Conservation (phyloP, 768 basidiomycete species). For the Termitomyces bulborhizus region DNA sequence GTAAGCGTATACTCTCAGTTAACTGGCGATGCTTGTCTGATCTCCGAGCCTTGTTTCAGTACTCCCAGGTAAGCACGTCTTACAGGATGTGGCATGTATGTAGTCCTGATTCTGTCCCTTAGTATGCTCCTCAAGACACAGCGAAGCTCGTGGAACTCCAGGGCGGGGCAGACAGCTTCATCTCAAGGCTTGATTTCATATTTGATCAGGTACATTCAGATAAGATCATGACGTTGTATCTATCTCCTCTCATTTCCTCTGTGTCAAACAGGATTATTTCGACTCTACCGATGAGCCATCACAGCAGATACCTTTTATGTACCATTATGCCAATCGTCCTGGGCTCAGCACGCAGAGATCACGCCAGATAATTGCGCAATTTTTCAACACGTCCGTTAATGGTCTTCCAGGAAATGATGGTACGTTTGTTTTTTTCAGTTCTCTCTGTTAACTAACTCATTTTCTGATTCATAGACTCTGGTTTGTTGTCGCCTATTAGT, state of each 20-base stretch:
- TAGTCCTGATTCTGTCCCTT: neutral
- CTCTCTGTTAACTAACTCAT: slow-evolving; percentile 16
- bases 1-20: slow-evolving; percentile 26
- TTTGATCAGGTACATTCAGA: slow-evolving; percentile 38
- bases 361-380: slow-evolving; percentile 47
- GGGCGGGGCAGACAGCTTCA: slow-evolving; percentile 49
- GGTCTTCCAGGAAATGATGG: slow-evolving; percentile 66
- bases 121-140: slow-evolving; percentile 64
- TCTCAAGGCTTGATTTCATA: slow-evolving; percentile 50
- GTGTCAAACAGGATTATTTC: slow-evolving; percentile 40
- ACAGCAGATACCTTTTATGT: slow-evolving; percentile 66
- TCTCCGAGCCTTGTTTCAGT: slow-evolving; percentile 20
- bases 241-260: neutral
- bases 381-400: slow-evolving; percentile 48
- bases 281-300: slow-evolving; percentile 61
- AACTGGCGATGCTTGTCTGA: neutral
- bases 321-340: slow-evolving; percentile 59
- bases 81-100: too few relatives aligned
- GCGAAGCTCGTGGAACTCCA: slow-evolving; percentile 56
- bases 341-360: slow-evolving; percentile 53
- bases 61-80: slow-evolving; percentile 41
- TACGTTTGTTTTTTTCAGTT: slow-evolving; percentile 18
- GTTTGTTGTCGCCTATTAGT: slow-evolving; percentile 5
- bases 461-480: slow-evolving; percentile 15
- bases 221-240: neutral